Percentiles rank a stretch among this genome's conserved stretches.
Conservation (phyloP, 1,284 basidiomycete genomes). For the Farysia itapuensis region DNA sequence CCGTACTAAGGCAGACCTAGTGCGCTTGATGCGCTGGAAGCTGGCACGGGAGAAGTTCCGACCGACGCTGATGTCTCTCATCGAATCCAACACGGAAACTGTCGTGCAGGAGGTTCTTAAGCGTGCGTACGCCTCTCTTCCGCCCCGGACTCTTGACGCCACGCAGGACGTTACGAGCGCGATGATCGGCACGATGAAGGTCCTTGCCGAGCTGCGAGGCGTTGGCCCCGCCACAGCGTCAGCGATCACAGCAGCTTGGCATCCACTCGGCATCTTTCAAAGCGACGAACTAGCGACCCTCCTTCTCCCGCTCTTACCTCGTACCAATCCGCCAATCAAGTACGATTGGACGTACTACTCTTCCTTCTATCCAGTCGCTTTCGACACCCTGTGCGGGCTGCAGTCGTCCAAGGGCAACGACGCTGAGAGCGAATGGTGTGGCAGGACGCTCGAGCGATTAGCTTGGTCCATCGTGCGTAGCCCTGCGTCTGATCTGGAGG, state of each 20-base stretch:
- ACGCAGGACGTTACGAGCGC: not conserved
- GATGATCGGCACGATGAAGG: conserved; percentile 5
- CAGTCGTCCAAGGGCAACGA: no score
- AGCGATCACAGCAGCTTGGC: conserved; percentile 15
- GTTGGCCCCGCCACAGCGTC: conserved; percentile 25
- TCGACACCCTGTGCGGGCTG: not conserved
- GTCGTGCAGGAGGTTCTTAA: not conserved
- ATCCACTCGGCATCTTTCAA: conserved; percentile 5
- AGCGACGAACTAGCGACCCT: conserved; percentile 8
- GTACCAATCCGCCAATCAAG: no score
- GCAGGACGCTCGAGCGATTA: not conserved
- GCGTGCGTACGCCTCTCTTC: conserved; percentile 1
- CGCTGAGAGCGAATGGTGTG: no score
- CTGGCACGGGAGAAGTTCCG: conserved; percentile 13
- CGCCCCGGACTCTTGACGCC: not conserved
- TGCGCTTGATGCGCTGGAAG: conserved; percentile 28
- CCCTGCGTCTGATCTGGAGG: no score
- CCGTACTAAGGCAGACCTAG: conserved; percentile 4
- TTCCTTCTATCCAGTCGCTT: conserved; percentile 3
- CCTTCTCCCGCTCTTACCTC: not conserved
- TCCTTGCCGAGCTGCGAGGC: conserved; percentile 10
- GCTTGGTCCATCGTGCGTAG: no score
- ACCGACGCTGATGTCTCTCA: conserved; percentile 10
- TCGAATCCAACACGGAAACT: conserved; percentile 5
- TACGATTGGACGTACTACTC: conserved; percentile 11